Conservation (phyloP, 495 filamentous ascomycete species). For the Penicillium subrubescens region DNA sequence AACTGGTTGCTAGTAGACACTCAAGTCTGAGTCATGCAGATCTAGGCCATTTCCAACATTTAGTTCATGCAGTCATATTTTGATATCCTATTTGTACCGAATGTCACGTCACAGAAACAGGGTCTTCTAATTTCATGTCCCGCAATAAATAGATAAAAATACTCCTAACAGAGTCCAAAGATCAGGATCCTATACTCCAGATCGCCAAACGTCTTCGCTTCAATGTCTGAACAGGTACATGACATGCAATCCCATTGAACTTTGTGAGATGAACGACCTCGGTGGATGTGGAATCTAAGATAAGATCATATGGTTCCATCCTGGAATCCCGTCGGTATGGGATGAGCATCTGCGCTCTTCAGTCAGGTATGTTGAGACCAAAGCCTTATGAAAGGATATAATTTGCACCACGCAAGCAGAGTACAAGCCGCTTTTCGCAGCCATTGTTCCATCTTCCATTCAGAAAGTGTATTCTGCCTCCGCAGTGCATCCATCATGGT, state of each 20-base stretch:
- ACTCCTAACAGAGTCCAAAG: neutral
- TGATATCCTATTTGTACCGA: too few species aligned
- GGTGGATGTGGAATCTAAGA: neutral
- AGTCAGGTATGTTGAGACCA: neutral
- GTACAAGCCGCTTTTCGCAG: neutral
- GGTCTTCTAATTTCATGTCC: neutral
- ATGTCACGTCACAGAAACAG: too few species aligned
- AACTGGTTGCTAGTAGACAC: too few species aligned
- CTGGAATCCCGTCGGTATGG: too few species aligned
- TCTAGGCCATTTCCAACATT: neutral
- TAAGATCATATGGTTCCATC: neutral
- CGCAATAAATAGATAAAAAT: neutral
- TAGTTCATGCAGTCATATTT: neutral
- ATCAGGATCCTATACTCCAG: neutral
- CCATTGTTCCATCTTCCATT: neutral
- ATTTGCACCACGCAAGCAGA: neutral
- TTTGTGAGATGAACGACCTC: neutral
- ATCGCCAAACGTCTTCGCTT: neutral
- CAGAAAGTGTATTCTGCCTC: neutral
- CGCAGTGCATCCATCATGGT: neutral
- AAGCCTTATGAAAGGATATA: neutral
- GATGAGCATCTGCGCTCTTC: neutral
- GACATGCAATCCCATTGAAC: neutral
- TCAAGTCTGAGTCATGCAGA: too few species aligned
- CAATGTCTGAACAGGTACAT: neutral